Conservation (phyloP, 2,329 filamentous ascomycete species). For the Monosporascus sp. region DNA sequence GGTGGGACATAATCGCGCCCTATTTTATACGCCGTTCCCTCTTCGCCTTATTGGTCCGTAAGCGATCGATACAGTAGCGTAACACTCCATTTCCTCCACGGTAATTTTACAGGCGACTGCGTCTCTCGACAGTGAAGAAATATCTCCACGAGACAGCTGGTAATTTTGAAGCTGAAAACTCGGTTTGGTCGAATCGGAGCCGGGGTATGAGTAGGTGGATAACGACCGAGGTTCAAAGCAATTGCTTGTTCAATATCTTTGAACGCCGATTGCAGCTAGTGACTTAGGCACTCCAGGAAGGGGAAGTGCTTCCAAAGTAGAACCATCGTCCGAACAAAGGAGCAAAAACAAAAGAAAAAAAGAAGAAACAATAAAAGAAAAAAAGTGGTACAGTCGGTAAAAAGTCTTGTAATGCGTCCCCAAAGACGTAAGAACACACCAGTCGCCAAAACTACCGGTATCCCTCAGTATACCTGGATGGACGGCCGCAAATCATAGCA, state of each 20-base stretch:
- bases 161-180: constrained; percentile 2
- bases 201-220: constrained; percentile 1
- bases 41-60: not conserved
- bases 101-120: constrained; percentile 1
- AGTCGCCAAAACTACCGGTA: constrained; percentile 8
- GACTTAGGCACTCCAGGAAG: not conserved
- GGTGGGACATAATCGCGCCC: not conserved
- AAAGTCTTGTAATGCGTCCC: not conserved
- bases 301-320: not conserved
- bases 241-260: not conserved
- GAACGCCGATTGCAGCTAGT: not conserved
- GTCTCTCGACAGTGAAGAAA: constrained; percentile 1
- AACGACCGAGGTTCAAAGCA: constrained; percentile 1
- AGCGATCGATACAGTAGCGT: not conserved
- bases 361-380: not conserved
- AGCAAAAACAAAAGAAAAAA: not conserved
- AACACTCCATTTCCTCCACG: not conserved
- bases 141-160: constrained; percentile 1
- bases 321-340: not conserved
- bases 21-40: constrained; percentile 2
- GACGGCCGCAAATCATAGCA: constrained; percentile 6
- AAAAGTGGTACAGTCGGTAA: not conserved
- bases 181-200: constrained; percentile 1
- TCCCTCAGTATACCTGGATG: constrained; percentile 10
- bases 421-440: not conserved